A percentile compares a stretch with the other conserved stretches of the same genome.
These are phyloP conservation scores for Oryza officinalis DNA, from an alignment of 176 grass and related monocot species.

Conservation along the genomic window DNA sequence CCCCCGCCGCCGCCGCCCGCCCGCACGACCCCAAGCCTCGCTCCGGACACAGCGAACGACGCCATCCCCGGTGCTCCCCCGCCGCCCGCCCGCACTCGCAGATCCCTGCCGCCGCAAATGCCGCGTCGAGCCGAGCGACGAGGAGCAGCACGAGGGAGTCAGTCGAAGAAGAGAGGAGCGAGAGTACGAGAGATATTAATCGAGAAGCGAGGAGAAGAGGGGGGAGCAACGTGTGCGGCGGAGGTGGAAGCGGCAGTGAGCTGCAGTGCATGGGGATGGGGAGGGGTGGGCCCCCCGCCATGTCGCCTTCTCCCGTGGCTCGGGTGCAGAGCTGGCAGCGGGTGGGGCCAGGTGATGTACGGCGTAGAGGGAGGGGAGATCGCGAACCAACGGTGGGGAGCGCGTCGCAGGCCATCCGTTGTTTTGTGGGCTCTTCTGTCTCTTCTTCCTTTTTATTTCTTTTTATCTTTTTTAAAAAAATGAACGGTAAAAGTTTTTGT, in stretches of 20 bases:
- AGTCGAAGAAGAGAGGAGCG: neutral
- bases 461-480: neutral
- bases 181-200: slow-evolving; percentile 34
- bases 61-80: slow-evolving; percentile 23
- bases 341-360: slow-evolving; percentile 1
- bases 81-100: neutral
- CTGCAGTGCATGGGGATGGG: slow-evolving; percentile 42
- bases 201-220: neutral
- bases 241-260: slow-evolving; percentile 6
- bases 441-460: neutral
- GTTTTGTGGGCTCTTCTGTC: neutral
- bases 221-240: slow-evolving; percentile 53
- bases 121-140: neutral
- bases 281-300: neutral
- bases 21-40: slow-evolving; percentile 53
- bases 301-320: slow-evolving; percentile 49
- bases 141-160: neutral
- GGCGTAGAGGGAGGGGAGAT: slow-evolving; percentile 25
- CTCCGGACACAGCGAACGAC: slow-evolving; percentile 63
- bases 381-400: slow-evolving; percentile 59
- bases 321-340: slow-evolving; percentile 13
- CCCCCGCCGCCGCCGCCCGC: slow-evolving; percentile 4
- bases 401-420: slow-evolving; percentile 27
- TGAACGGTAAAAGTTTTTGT: neutral
- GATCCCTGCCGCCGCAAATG: neutral